Percentiles rank a stretch among this genome's conserved stretches.
Evolutionary conservation across 2,329 filamentous ascomycete species (phyloP).

Genomic region (Paraphaeosphaeria sporulosa): DNA sequence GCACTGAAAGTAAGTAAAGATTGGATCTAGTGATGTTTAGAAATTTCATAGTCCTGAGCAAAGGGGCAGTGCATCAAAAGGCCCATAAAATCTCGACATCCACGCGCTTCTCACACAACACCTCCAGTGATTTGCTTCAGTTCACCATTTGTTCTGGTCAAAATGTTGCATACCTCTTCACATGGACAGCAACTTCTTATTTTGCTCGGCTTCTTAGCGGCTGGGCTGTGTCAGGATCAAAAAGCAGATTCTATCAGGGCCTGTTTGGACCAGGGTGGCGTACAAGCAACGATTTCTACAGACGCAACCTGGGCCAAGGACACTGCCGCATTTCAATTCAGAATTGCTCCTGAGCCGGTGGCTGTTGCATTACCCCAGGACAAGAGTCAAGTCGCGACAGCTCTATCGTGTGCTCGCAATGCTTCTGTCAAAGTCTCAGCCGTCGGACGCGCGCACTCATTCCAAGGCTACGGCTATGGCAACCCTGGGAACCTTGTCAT

Average conservation of each 20-base stretch:
- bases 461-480: conserved; percentile 5
- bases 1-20: neutral
- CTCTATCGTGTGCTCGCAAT: neutral
- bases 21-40: neutral
- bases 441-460: conserved; percentile 2
- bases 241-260: neutral
- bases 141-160: neutral
- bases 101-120: neutral
- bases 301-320: conserved; percentile 2
- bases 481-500: conserved; percentile 6
- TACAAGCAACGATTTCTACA: neutral
- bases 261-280: neutral
- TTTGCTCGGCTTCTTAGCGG: neutral
- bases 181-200: neutral
- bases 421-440: neutral
- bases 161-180: neutral
- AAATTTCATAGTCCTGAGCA: neutral
- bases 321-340: conserved; percentile 3
- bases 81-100: neutral
- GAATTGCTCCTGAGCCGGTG: neutral
- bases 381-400: neutral
- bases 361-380: neutral
- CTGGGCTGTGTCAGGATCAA: neutral
- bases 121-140: neutral
- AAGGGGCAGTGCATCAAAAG: neutral